Conservation (phyloP, 1,284 basidiomycete genomes). For the Cutaneotrichosporon sp. region DNA sequence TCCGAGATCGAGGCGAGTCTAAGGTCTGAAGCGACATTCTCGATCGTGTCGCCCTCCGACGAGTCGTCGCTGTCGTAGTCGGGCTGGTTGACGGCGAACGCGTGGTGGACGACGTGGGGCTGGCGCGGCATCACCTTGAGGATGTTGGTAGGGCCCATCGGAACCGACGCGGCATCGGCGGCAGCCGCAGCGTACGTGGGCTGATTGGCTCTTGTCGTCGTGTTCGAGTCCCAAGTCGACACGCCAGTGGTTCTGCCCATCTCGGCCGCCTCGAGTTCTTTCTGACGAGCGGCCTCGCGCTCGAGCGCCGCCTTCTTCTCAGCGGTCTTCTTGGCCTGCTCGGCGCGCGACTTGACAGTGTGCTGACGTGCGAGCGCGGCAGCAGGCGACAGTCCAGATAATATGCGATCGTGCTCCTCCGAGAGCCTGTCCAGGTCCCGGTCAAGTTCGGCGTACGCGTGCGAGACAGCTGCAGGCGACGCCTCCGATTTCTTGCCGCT, state of each 20-base stretch:
- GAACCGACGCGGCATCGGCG: background rate
- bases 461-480: conserved; percentile 73
- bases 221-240: conserved; percentile 74
- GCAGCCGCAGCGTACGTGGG: conserved; percentile 1
- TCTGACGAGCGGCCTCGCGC: conserved; percentile 11
- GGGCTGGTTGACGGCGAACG: conserved; percentile 57
- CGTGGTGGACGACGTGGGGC: conserved; percentile 40
- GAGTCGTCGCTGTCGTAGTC: conserved; percentile 64
- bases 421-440: conserved; percentile 70
- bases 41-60: conserved; percentile 52
- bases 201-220: conserved; percentile 58
- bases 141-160: conserved; percentile 7
- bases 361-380: conserved; percentile 88
- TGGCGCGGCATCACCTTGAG: conserved; percentile 21
- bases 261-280: conserved; percentile 2
- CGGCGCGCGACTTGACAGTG: conserved; percentile 67
- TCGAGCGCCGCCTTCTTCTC: conserved; percentile 10
- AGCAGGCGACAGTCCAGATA: conserved; percentile 83
- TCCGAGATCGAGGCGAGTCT: conserved; percentile 11
- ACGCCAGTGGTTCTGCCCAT: conserved; percentile 24
- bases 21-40: conserved; percentile 58
- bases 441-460: conserved; percentile 82
- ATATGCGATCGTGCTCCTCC: conserved; percentile 55
- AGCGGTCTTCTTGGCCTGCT: conserved; percentile 56
- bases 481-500: conserved; percentile 57